Evolutionary conservation across 495 filamentous ascomycete species (phyloP), one percentile per base, ranked within the genome.

Genomic region (Lasiosphaeris hirsuta): DNA sequence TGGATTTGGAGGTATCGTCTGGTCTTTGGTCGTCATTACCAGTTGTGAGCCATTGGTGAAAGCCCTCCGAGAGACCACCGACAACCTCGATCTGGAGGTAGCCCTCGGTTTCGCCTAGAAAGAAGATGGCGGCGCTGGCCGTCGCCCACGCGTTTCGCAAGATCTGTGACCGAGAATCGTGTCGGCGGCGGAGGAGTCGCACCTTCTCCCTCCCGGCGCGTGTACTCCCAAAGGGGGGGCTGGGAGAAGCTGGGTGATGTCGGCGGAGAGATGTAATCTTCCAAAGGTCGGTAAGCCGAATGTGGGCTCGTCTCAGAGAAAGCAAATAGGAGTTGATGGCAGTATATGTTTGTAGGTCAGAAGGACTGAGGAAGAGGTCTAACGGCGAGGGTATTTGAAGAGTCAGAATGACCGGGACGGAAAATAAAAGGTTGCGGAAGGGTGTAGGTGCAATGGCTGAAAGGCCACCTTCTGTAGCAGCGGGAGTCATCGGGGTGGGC

Each of bases 31-130:
- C 64, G 14, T 61, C 57, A 10, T 62, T 63, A 7, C 72, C 73
- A n/a, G 68, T 71, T 4, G 49, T 61, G 7, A 81, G 61, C 80
- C 80, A 79, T 8, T 51, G 51, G 30, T 78, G 73, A 43, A 79
- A 88, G 68, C 88, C 89, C 76, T 70, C 76, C 79, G 88, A 96
- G 0, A 89, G 87, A 8, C 85, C 85, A 51, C 86, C 82, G 14
- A 96, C 84, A 1, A 97, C 87, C 68, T 97, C 91, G 3, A 89
- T 90, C 66, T 96, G 92, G 58, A 97, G 86, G 60, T 94, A 97
- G 10, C 82, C 84, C 54, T 90, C 87, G 10, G 88, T 83, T 59
- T 96, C 92, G 1, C 88, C 88, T 3, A 98, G 77, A 58, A 97
- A 88, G 72, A 96, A 96, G 1, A 93, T 78, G 0, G 90, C 88